These are phyloP conservation scores for Clonostachys solani DNA, from an alignment of 2,329 filamentous ascomycete species.

Conservation along the genomic window DNA sequence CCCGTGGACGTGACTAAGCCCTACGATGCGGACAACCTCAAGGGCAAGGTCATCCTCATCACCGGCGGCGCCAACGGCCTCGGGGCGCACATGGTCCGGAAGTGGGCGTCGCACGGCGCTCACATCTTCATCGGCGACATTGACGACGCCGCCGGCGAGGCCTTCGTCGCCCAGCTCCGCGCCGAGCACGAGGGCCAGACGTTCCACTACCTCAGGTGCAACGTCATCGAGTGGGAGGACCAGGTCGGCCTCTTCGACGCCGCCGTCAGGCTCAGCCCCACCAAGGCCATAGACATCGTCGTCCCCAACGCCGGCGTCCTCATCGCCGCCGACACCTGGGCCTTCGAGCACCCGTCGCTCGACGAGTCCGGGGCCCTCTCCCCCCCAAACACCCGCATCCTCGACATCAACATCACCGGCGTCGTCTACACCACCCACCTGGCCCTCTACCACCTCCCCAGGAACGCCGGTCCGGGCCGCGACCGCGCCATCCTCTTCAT, in stretches of 20 bases:
- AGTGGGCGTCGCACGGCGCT: constrained; percentile 52
- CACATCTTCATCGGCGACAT: constrained; percentile 62
- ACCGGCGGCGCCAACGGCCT: constrained; percentile 62
- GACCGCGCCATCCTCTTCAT: constrained; percentile 61
- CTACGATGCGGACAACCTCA: constrained; percentile 38
- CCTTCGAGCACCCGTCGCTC: constrained; percentile 42
- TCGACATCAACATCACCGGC: constrained; percentile 61
- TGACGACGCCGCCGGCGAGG: constrained; percentile 46
- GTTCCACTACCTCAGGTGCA: constrained; percentile 55
- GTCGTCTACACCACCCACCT: constrained; percentile 63
- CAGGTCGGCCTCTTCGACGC: constrained; percentile 60
- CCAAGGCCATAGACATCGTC: constrained; percentile 55
- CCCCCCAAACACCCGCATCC: constrained; percentile 42
- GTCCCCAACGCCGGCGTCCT: constrained; percentile 65
- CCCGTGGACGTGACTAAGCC: constrained; percentile 39
- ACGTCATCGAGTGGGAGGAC: constrained; percentile 62
- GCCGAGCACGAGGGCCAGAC: constrained; percentile 27
- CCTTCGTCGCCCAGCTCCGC: constrained; percentile 48
- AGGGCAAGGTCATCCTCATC: constrained; percentile 55
- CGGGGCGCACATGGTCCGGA: constrained; percentile 47
- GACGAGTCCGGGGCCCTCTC: constrained; percentile 32
- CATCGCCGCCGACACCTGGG: constrained; percentile 14
- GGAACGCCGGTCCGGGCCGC: constrained; percentile 9
- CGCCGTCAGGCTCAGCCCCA: constrained; percentile 47
- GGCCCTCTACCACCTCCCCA: constrained; percentile 41